Conservation (phyloP, 2,329 filamentous ascomycete species). For the Venturiaceae sp. region DNA sequence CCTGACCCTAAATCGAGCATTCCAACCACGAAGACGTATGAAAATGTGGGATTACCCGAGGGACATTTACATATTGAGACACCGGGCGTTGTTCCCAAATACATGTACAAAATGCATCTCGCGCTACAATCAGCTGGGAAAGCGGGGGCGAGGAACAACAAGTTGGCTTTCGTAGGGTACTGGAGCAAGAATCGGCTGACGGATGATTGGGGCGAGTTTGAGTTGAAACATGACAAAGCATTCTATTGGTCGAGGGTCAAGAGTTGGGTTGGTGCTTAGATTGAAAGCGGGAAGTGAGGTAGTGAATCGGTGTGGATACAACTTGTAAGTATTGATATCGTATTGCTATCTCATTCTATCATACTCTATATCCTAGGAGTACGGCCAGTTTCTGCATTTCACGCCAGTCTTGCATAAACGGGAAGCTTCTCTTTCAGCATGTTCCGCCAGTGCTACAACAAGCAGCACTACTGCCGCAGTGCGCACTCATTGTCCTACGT, state of each 20-base stretch:
- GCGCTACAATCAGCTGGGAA: conserved; percentile 53
- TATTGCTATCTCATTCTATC: too few relatives aligned
- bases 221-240: conserved; percentile 49
- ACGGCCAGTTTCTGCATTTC: too few relatives aligned
- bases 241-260: conserved; percentile 54
- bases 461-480: too few relatives aligned
- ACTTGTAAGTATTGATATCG: too few relatives aligned
- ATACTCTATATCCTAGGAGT: too few relatives aligned
- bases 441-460: too few relatives aligned
- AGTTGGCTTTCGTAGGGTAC: conserved; percentile 78
- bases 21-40: conserved; percentile 19
- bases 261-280: conserved; percentile 33
- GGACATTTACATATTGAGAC: conserved; percentile 76
- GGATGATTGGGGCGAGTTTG: conserved; percentile 84
- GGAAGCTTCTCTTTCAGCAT: too few relatives aligned
- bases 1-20: not conserved
- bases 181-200: conserved; percentile 86
- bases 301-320: too few relatives aligned
- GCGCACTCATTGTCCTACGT: too few relatives aligned
- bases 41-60: conserved; percentile 28
- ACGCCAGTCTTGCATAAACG: too few relatives aligned
- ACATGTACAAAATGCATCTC: conserved; percentile 77
- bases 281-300: too few relatives aligned
- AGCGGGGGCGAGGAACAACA: conserved; percentile 62
- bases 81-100: conserved; percentile 68